Percentiles rank a stretch among this genome's conserved stretches.
Evolutionary conservation across 208 protist species (phyloP).

Genomic region (Vickermania ingenoplastis): DNA sequence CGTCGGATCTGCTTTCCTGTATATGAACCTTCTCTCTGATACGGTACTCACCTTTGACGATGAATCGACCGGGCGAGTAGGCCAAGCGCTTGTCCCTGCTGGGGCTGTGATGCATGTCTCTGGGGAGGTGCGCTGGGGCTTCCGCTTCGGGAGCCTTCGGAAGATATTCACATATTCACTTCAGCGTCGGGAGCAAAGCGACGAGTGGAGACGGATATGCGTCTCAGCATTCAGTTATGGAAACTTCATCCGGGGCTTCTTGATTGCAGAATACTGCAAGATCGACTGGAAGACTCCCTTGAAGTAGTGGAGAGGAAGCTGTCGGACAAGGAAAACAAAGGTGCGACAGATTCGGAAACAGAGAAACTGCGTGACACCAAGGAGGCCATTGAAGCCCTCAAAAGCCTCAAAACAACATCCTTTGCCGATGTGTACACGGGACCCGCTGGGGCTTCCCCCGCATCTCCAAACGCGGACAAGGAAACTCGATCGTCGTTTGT

Average conservation of each 20-base stretch:
- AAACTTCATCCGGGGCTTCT: conserved; percentile 54
- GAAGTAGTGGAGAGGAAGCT: conserved; percentile 17
- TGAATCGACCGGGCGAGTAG: conserved; percentile 58
- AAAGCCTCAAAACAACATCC: background rate
- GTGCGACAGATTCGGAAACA: conserved; percentile 10
- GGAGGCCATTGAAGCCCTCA: conserved; percentile 6
- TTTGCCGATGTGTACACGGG: background rate
- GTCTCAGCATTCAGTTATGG: conserved; percentile 80
- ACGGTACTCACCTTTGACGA: conserved; percentile 80
- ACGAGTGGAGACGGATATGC: conserved; percentile 53
- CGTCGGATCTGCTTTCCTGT: conserved; percentile 65
- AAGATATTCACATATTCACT: conserved; percentile 42
- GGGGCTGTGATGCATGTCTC: conserved; percentile 60
- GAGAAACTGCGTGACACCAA: conserved; percentile 10
- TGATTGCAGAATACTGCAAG: conserved; percentile 56
- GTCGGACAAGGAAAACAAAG: background rate
- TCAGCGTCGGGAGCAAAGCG: conserved; percentile 13
- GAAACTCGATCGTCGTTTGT: conserved; percentile 4
- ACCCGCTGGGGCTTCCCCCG: background rate
- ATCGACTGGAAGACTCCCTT: conserved; percentile 52
- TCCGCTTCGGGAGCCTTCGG: conserved; percentile 64
- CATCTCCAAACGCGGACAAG: background rate
- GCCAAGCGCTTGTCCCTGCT: conserved; percentile 56
- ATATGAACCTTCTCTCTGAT: conserved; percentile 68
- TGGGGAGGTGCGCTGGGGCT: conserved; percentile 80